These are phyloP conservation scores for Phylloporus arenicola DNA, from an alignment of 768 basidiomycete genomes.

Conservation along the genomic window DNA sequence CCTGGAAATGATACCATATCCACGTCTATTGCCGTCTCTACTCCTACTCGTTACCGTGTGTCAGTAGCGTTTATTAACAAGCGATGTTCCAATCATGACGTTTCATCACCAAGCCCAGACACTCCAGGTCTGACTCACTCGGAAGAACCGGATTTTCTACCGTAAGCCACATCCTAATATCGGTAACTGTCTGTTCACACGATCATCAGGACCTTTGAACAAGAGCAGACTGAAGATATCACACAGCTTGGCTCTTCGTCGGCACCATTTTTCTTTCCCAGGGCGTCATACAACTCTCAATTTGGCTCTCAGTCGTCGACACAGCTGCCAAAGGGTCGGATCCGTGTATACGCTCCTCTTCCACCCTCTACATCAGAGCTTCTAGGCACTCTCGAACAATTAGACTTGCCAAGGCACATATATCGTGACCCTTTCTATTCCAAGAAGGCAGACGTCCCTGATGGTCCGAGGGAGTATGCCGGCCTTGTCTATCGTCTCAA, in stretches of 20 bases:
- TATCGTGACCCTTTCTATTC: constrained; percentile 85
- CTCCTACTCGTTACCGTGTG: constrained; percentile 4
- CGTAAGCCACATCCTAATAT: constrained; percentile 6
- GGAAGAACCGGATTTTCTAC: constrained; percentile 17
- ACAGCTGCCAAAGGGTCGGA: background rate
- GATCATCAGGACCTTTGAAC: constrained; percentile 12
- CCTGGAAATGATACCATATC: background rate
- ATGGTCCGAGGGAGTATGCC: constrained; percentile 67
- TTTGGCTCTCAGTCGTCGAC: constrained; percentile 2
- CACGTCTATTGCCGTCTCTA: background rate
- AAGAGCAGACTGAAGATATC: constrained; percentile 1
- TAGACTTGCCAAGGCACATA: constrained; percentile 51
- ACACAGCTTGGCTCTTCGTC: background rate
- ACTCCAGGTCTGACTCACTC: background rate
- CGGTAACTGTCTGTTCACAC: background rate
- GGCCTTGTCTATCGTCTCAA: constrained; percentile 71
- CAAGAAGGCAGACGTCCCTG: constrained; percentile 61
- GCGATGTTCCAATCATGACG: background rate
- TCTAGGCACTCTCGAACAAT: constrained; percentile 36
- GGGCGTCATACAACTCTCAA: constrained; percentile 18
- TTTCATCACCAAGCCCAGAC: constrained; percentile 6
- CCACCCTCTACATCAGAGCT: constrained; percentile 52
- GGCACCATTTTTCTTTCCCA: background rate
- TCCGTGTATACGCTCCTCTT: constrained; percentile 41
- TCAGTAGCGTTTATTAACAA: constrained; percentile 1